Percentiles rank a stretch among this genome's conserved stretches.
phyloP scores from a whole-genome alignment of 2,329 filamentous ascomycete species.

The Aspergillus latus region DNA sequence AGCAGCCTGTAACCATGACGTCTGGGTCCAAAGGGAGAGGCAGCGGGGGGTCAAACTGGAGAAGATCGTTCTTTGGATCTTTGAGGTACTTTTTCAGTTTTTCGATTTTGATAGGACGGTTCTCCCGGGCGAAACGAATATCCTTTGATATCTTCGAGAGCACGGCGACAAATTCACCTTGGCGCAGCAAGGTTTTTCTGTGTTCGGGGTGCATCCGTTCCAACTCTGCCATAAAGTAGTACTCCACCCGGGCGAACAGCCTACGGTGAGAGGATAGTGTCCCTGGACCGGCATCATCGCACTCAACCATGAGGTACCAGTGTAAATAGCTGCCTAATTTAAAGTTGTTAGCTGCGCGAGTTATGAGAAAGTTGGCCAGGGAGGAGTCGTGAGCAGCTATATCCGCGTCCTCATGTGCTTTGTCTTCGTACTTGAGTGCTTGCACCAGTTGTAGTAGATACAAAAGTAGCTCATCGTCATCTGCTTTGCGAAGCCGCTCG shows the following conservation, averaged over 20 bases:
- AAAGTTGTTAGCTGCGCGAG: slow-evolving; percentile 82
- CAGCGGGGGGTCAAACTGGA: slow-evolving; percentile 78
- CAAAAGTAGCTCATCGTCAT: slow-evolving; percentile 84
- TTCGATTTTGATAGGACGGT: slow-evolving; percentile 77
- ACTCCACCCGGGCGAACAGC: slow-evolving; percentile 89
- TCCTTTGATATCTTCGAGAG: slow-evolving; percentile 87
- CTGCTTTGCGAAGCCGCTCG: slow-evolving; percentile 83
- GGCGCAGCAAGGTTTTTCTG: slow-evolving; percentile 74
- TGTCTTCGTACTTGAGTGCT: slow-evolving; percentile 89
- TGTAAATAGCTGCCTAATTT: slow-evolving; percentile 92
- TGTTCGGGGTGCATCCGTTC: slow-evolving; percentile 71
- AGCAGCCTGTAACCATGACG: slow-evolving; percentile 73
- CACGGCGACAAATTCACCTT: slow-evolving; percentile 85
- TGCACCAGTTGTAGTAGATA: slow-evolving; percentile 95
- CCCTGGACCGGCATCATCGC: slow-evolving; percentile 75
- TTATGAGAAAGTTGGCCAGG: slow-evolving; percentile 83
- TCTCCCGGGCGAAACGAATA: slow-evolving; percentile 75
- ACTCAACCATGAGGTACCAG: slow-evolving; percentile 99
- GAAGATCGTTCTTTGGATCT: slow-evolving; percentile 86
- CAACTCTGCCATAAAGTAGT: slow-evolving; percentile 90
- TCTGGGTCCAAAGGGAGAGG: slow-evolving; percentile 86
- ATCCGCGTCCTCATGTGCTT: slow-evolving; percentile 60
- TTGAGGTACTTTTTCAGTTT: slow-evolving; percentile 78
- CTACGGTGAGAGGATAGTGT: slow-evolving; percentile 74
- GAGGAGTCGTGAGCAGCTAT: slow-evolving; percentile 74